Conservation (phyloP, 257 asterid species). For the Apocynum venetum region DNA sequence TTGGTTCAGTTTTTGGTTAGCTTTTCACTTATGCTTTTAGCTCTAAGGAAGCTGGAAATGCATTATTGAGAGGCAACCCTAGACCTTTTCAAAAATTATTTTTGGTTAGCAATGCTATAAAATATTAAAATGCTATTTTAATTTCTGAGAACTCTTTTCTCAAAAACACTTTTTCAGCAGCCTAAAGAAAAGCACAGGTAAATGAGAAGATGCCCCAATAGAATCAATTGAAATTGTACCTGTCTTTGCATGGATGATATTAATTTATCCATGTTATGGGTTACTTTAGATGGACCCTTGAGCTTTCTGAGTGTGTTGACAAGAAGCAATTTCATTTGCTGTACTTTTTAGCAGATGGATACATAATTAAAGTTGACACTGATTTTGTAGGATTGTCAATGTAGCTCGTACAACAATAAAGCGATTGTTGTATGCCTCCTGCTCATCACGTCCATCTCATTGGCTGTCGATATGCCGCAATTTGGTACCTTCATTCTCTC, state of each 20-base stretch:
- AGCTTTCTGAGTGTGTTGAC: not conserved
- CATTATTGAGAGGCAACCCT: not conserved
- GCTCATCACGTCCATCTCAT: conserved; percentile 88
- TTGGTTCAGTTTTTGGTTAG: not conserved
- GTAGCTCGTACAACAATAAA: conserved; percentile 82
- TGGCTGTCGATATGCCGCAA: conserved; percentile 87
- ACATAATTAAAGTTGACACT: not conserved
- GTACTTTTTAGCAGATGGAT: not conserved
- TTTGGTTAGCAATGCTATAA: not conserved
- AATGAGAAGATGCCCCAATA: not conserved
- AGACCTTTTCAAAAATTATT: not conserved
- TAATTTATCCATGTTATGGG: not conserved
- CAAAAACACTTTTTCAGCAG: not conserved
- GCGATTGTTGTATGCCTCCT: conserved; percentile 84
- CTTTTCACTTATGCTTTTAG: not conserved
- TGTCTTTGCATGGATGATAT: not conserved
- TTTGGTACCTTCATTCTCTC: conserved; percentile 54
- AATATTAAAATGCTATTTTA: no score
- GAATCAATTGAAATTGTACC: not conserved
- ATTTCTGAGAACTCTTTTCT: not conserved
- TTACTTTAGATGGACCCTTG: not conserved
- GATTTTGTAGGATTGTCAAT: conserved; percentile 66
- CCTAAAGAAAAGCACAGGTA: not conserved
- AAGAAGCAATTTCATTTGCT: not conserved
- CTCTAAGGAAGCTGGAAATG: not conserved